Conservation (phyloP, 2,329 filamentous ascomycete species). For the Alternaria viburni region DNA sequence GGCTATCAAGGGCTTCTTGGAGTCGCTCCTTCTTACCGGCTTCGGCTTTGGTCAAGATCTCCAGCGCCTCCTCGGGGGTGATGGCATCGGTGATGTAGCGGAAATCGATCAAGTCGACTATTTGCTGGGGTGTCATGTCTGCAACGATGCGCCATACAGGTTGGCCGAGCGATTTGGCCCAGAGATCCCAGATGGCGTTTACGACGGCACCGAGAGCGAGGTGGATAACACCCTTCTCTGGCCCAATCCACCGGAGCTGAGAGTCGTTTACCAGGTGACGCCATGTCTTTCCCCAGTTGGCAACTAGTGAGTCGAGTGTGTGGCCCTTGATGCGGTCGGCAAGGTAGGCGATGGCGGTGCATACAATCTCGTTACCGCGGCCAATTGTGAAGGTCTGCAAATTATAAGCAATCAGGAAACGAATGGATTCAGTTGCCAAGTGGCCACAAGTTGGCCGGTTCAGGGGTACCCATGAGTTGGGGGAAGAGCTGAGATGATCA, state of each 20-base stretch:
- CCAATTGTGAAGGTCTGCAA: constrained; percentile 76
- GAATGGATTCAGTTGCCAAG: background rate
- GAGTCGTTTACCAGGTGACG: constrained; percentile 88
- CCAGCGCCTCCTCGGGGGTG: constrained; percentile 81
- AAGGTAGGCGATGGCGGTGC: constrained; percentile 79
- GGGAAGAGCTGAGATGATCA: background rate
- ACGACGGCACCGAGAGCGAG: constrained; percentile 87
- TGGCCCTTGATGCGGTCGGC: constrained; percentile 77
- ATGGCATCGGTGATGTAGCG: constrained; percentile 94
- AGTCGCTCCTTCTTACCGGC: constrained; percentile 73
- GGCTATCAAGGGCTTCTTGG: constrained; percentile 72
- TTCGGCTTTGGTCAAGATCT: constrained; percentile 70
- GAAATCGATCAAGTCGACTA: constrained; percentile 90
- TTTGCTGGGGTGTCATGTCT: constrained; percentile 87
- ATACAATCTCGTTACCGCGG: constrained; percentile 91
- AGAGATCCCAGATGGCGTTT: constrained; percentile 94
- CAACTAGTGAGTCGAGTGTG: constrained; percentile 76
- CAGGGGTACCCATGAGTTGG: background rate
- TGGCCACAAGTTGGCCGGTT: background rate
- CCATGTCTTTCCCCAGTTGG: constrained; percentile 88
- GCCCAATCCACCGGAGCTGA: constrained; percentile 91
- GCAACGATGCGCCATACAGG: constrained; percentile 90
- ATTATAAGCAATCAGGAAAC: background rate
- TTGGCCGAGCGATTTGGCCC: constrained; percentile 85
- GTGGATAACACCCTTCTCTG: constrained; percentile 93